These are phyloP conservation scores for Pugionium dolabratum DNA, from an alignment of 345 rosid species.

Conservation along the genomic window DNA sequence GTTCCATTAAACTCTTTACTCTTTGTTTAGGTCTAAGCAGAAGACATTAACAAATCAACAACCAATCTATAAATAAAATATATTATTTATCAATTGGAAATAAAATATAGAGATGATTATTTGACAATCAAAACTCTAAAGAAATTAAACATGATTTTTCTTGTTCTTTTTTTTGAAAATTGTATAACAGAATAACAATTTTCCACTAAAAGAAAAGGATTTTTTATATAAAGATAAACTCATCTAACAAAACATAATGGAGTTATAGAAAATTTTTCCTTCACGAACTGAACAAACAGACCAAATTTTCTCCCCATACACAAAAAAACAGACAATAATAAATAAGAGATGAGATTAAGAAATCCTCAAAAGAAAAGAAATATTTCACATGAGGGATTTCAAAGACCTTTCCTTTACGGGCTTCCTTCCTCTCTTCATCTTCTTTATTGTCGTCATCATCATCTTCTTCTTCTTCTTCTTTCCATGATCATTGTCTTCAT, in stretches of 20 bases:
- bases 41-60: too few species aligned
- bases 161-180: too few species aligned
- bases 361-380: constrained; percentile 15
- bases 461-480: too few species aligned
- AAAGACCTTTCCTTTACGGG: constrained; percentile 87
- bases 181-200: too few species aligned
- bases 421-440: constrained; percentile 68
- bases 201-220: too few species aligned
- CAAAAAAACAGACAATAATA: background rate
- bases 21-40: too few species aligned
- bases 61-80: too few species aligned
- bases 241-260: background rate
- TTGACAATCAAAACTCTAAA: too few species aligned
- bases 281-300: constrained; percentile 15
- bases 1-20: too few species aligned
- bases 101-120: too few species aligned
- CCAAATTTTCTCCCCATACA: background rate
- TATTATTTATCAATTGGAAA: too few species aligned
- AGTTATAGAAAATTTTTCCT: background rate
- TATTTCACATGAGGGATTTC: constrained; percentile 77
- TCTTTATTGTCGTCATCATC: constrained; percentile 15
- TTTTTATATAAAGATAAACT: background rate
- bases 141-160: too few species aligned
- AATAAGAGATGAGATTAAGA: background rate
- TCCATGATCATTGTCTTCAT: constrained; percentile 22